Conservation (phyloP, 495 filamentous ascomycete genomes). For the Ascobolus immersus region DNA sequence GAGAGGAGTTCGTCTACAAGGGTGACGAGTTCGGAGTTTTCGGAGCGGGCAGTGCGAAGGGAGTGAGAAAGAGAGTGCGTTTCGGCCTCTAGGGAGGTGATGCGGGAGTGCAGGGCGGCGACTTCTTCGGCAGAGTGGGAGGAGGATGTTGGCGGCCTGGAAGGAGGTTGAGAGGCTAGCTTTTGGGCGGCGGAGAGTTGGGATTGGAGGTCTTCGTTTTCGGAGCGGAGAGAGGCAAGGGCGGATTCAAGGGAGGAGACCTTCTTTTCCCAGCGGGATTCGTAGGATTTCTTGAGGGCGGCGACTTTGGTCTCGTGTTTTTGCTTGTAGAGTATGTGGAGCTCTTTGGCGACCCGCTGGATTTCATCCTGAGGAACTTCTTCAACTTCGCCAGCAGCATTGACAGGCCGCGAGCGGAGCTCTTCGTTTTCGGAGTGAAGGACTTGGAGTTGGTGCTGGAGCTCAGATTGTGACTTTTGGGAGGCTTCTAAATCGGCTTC, state of each 20-base stretch:
- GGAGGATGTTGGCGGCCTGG: no score
- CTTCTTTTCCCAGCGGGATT: slow-evolving; percentile 67
- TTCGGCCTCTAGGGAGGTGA: no score
- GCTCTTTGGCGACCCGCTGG: slow-evolving; percentile 67
- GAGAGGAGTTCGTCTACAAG: no score
- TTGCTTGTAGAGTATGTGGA: slow-evolving; percentile 79
- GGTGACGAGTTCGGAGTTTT: no score
- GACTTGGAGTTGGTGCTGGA: slow-evolving; percentile 33
- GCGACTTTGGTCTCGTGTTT: slow-evolving; percentile 92
- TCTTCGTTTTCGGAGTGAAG: slow-evolving; percentile 60
- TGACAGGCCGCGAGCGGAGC: slow-evolving; percentile 44
- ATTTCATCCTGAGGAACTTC: slow-evolving; percentile 53
- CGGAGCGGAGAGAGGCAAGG: no score
- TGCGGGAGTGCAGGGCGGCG: no score
- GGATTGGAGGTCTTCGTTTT: no score
- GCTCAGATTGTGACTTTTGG: slow-evolving; percentile 60
- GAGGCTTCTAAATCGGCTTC: slow-evolving; percentile 57
- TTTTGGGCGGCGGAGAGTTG: no score
- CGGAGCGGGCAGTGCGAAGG: no score
- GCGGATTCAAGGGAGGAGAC: slow-evolving; percentile 50
- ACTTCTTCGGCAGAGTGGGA: no score
- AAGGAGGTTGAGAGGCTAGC: no score
- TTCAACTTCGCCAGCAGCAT: slow-evolving; percentile 36
- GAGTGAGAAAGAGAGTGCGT: no score
- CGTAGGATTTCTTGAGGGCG: slow-evolving; percentile 85